These are phyloP conservation scores for Trichothecium roseum DNA, from an alignment of 2,329 filamentous ascomycete genomes.

Conservation along the genomic window DNA sequence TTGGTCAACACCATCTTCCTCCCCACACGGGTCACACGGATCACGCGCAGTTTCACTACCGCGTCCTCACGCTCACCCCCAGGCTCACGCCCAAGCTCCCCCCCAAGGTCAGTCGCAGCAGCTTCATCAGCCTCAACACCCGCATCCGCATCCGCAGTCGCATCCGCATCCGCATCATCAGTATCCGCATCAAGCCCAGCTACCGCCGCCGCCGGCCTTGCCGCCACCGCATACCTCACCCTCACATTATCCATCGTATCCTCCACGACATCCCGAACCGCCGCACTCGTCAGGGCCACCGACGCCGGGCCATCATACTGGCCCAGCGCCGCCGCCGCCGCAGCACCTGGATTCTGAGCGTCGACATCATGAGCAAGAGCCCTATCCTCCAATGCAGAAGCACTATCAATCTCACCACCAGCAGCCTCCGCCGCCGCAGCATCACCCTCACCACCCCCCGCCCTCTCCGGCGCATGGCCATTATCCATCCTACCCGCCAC, in stretches of 20 bases:
- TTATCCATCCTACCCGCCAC: slow-evolving; percentile 32
- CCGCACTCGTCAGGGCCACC: slow-evolving; percentile 20
- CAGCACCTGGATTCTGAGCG: slow-evolving; percentile 36
- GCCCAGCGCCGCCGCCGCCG: slow-evolving; percentile 17
- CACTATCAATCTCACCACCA: slow-evolving; percentile 25
- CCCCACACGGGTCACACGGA: slow-evolving; percentile 31
- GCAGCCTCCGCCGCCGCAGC: slow-evolving; percentile 8
- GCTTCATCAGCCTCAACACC: slow-evolving; percentile 6
- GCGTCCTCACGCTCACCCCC: slow-evolving; percentile 26
- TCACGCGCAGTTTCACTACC: slow-evolving; percentile 36
- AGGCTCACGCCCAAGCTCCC: slow-evolving; percentile 14
- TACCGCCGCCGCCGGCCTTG: slow-evolving; percentile 14
- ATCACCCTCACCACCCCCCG: slow-evolving; percentile 17
- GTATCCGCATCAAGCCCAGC: slow-evolving; percentile 14
- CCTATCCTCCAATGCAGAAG: slow-evolving; percentile 44
- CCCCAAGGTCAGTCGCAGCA: no score
- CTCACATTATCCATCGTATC: slow-evolving; percentile 21
- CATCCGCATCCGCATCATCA: slow-evolving; percentile 11
- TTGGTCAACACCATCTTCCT: slow-evolving; percentile 32
- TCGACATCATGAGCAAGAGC: slow-evolving; percentile 46
- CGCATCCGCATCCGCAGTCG: slow-evolving; percentile 10
- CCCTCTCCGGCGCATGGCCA: slow-evolving; percentile 33
- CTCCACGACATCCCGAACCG: slow-evolving; percentile 19
- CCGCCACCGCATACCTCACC: slow-evolving; percentile 12
- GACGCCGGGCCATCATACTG: slow-evolving; percentile 8